Conservation (phyloP, 164 flowering plant species). For the Vitis rotundifolia region DNA sequence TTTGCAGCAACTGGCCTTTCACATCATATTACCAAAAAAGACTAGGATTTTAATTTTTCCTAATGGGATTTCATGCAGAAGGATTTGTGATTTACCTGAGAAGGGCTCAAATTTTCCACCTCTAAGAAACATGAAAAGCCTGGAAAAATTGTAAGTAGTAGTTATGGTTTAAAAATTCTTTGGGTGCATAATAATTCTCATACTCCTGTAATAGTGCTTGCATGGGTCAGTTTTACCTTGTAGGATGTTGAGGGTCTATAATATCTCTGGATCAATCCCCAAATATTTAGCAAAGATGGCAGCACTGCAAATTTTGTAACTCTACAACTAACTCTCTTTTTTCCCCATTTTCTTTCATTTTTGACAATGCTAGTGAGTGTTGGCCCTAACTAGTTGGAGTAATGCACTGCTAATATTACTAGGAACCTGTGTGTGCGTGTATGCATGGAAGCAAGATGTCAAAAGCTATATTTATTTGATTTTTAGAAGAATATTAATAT, state of each 20-base stretch:
- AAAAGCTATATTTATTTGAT: too few relatives aligned
- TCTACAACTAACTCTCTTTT: background rate
- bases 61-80: constrained; percentile 19
- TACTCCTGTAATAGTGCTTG: background rate
- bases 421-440: too few relatives aligned
- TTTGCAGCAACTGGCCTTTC: background rate
- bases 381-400: too few relatives aligned
- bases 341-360: too few relatives aligned
- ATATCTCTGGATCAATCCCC: constrained; percentile 34
- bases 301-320: constrained; percentile 24
- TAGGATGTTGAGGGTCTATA: constrained; percentile 44
- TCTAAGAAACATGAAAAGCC: constrained; percentile 21
- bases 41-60: background rate
- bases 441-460: too few relatives aligned
- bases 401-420: too few relatives aligned
- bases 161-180: background rate
- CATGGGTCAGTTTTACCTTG: background rate
- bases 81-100: constrained; percentile 39
- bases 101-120: constrained; percentile 28
- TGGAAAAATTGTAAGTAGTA: constrained; percentile 28
- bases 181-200: too few relatives aligned
- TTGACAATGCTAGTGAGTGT: too few relatives aligned
- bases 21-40: too few relatives aligned
- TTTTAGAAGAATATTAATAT: too few relatives aligned
- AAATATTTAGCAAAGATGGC: constrained; percentile 11